Percentiles rank a stretch among this genome's conserved stretches.
These are phyloP conservation scores for Peniophora sp. DNA, from an alignment of 1,284 basidiomycete species.

Conservation along the genomic window DNA sequence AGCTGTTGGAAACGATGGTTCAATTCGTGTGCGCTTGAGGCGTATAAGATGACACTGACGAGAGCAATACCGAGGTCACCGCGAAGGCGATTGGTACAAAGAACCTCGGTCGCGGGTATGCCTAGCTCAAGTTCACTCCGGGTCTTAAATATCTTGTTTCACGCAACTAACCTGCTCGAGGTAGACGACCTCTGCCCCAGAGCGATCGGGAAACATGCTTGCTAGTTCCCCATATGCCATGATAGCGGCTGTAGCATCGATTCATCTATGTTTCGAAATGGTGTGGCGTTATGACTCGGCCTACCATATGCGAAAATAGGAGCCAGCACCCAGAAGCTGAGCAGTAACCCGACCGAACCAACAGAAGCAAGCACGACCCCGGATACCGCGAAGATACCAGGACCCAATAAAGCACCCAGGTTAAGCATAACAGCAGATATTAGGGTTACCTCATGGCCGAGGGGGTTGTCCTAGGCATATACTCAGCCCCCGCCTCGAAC, in stretches of 20 bases:
- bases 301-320: slow-evolving; percentile 28
- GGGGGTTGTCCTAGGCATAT: slow-evolving; percentile 24
- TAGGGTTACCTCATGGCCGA: slow-evolving; percentile 33
- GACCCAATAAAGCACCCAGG: slow-evolving; percentile 33
- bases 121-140: slow-evolving; percentile 12
- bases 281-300: background rate
- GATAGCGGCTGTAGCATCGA: slow-evolving; percentile 14
- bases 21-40: background rate
- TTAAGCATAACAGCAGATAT: slow-evolving; percentile 29
- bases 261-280: background rate
- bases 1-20: slow-evolving; percentile 7
- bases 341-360: slow-evolving; percentile 32
- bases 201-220: slow-evolving; percentile 34
- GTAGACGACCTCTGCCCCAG: slow-evolving; percentile 40
- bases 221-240: slow-evolving; percentile 19
- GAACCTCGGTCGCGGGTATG: slow-evolving; percentile 27
- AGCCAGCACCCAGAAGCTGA: slow-evolving; percentile 37
- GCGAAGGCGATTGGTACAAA: slow-evolving; percentile 34
- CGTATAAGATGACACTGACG: slow-evolving; percentile 15
- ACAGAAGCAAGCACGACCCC: slow-evolving; percentile 31
- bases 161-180: slow-evolving; percentile 26
- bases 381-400: slow-evolving; percentile 33
- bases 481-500: background rate
- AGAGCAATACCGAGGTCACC: slow-evolving; percentile 32
- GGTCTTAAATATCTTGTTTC: background rate